Percentiles rank a stretch among this genome's conserved stretches.
Conservation (phyloP, 441 rosid genomes). For the Biscutella laevigata region DNA sequence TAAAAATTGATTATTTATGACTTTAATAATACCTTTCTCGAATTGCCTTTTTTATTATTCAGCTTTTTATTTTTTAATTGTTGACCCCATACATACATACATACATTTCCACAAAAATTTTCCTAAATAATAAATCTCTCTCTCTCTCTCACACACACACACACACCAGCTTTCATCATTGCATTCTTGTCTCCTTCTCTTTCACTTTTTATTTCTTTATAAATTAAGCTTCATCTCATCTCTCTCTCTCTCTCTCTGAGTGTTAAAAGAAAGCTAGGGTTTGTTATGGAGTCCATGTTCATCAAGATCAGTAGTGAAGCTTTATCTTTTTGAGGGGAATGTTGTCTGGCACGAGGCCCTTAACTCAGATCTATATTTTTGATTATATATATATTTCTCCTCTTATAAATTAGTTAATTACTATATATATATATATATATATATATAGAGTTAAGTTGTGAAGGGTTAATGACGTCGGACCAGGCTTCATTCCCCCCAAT, state of each 20-base stretch:
- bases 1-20: neutral
- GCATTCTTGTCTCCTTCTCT: constrained; percentile 25
- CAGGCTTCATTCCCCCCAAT: constrained; percentile 33
- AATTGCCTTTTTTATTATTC: constrained; percentile 15
- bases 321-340: constrained; percentile 76
- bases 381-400: neutral
- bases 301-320: constrained; percentile 41
- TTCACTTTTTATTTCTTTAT: constrained; percentile 8
- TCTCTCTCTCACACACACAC: too few species aligned
- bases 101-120: constrained; percentile 22
- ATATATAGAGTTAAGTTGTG: too few species aligned
- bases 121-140: constrained; percentile 15
- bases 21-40: constrained; percentile 16
- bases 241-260: neutral
- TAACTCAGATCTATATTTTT: constrained; percentile 33
- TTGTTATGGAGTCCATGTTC: constrained; percentile 26
- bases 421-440: neutral
- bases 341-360: constrained; percentile 98
- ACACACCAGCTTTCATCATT: constrained; percentile 27
- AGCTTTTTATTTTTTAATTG: constrained; percentile 1
- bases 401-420: neutral
- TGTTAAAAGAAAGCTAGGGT: constrained; percentile 23
- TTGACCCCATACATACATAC: too few species aligned
- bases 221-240: constrained; percentile 8
- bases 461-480: constrained; percentile 31